Evolutionary conservation across 306 rosid species (phyloP), one percentile per base, ranked within the genome.

Genomic region (Inga leiocalycina): DNA sequence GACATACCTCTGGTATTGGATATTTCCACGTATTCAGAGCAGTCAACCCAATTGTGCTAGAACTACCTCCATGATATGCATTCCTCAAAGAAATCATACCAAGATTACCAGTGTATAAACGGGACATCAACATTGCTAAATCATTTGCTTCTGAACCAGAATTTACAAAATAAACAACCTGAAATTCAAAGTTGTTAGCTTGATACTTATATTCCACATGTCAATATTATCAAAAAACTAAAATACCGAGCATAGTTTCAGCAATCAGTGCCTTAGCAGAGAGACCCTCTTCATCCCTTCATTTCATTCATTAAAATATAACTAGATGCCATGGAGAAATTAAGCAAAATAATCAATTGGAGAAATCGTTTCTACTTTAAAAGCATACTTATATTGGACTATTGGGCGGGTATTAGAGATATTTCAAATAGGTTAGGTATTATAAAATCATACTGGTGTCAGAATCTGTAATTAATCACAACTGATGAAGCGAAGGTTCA

Each of bases 111-210:
- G 91, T 89, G 76, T 92, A 95, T 10, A 95, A 90, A 62, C 94
- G 97, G 11, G 98, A 98, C 98, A 95, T 95, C 88, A 95, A 75
- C 94, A 85, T 93, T 57, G 98, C 98, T 72, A 95, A 86, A 80
- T 95, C 98, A 83, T 95, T 95, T 43, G 98, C 98, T 83, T 95
- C 98, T 35, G 95, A 79, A 76, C 98, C 98, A 20, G 98, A 95
- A 87, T 95, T 95, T 13, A 95, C 98, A 85, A 95, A 92, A 84
- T 91, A 93, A 32, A 95, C 97, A 70, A 95, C 98, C 98, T 95
- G 91, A 86, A 91, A 77, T 66, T 67, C 5, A 61, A 61, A 83
- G 34, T 46, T 43, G 65, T 14, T 74, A 27, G 22, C 24, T 65
- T 65, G 71, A 84, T 41, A 22, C 73, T 75, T 80, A 83, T 59